Base-by-base conservation (phyloP, 192 early-diverging fungal species). In the Coemansia sp. region DNA sequence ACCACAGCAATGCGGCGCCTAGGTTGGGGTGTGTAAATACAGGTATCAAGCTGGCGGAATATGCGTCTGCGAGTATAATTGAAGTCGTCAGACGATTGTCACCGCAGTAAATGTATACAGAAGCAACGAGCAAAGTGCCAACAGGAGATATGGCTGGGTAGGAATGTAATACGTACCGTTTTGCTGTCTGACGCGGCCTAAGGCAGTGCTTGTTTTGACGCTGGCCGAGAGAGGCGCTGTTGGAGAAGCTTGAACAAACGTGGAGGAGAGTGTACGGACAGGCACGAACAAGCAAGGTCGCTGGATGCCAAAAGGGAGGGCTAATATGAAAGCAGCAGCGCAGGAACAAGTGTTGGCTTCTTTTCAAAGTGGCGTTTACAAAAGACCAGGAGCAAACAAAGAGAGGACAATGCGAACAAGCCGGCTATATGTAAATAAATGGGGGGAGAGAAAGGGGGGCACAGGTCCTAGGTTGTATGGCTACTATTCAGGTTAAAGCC, bases 351-450 rank as follows among this genome's bases (percentile, higher is more conserved):
- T 32, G 50, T 29, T 53, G 25, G 21, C 6, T 27, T 53, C 50
- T 17, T 29, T 53, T 53, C 21, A 29, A 29, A 29, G 50, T 29
- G 25, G 50, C 25, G 50, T 29, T 34, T 15, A 31, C 27, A 55
- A 57, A 57, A 15, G 29, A 14, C 55, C 29, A 31, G 17, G 55
- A 57, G 55, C 7, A 53, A 25, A 29, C 50, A 53, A 27, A 29
- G 48, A 9, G 51, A 53, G 23, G 51, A 53, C 25, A 53, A 53
- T 29, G 9, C 3, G 25, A 53, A 11, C 4, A 11, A 53, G 25
- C 25, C 51, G 51, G 51, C 5, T 53, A 53, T 53, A 53, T 53
- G 51, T 53, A 27, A 23, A 29, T 14, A 29, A 53, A 53, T 53
- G 11, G 51, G 51, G 51, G 27, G 46, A n/a, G 46, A 19, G 6